Conservation (phyloP, 2,329 filamentous ascomycete species). For the Ophiosphaerella korrae region DNA sequence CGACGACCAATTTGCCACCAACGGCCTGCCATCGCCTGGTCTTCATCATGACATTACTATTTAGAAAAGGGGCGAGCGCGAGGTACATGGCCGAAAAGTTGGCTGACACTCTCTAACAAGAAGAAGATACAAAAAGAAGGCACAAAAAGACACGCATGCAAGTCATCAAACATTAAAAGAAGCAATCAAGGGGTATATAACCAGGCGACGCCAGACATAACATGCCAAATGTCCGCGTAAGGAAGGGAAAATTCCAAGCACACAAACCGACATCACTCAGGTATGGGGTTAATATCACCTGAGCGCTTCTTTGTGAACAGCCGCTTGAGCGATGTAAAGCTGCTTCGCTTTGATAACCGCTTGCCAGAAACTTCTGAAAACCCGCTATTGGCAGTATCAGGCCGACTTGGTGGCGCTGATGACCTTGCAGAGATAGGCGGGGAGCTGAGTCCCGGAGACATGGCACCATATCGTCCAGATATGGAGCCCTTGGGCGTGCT, state of each 20-base stretch:
- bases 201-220: constrained; percentile 31
- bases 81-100: background rate
- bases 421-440: constrained; percentile 19
- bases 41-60: constrained; percentile 28
- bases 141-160: background rate
- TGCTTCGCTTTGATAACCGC: constrained; percentile 39
- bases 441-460: constrained; percentile 28
- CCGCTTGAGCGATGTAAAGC: constrained; percentile 42
- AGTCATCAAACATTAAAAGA: constrained; percentile 15
- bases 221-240: constrained; percentile 25
- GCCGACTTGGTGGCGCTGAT: constrained; percentile 24
- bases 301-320: constrained; percentile 45
- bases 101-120: background rate
- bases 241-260: constrained; percentile 14
- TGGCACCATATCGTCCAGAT: constrained; percentile 31
- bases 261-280: constrained; percentile 29
- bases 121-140: constrained; percentile 12
- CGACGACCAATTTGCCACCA: background rate
- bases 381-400: constrained; percentile 37
- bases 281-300: constrained; percentile 39
- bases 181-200: constrained; percentile 39
- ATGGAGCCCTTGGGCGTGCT: constrained; percentile 40
- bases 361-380: constrained; percentile 25
- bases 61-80: constrained; percentile 3
- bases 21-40: constrained; percentile 9